A percentile compares a stretch with the other conserved stretches of the same genome.
These are phyloP conservation scores for Dissophora globulifera DNA, from an alignment of 192 early-diverging fungal species.

Conservation along the genomic window DNA sequence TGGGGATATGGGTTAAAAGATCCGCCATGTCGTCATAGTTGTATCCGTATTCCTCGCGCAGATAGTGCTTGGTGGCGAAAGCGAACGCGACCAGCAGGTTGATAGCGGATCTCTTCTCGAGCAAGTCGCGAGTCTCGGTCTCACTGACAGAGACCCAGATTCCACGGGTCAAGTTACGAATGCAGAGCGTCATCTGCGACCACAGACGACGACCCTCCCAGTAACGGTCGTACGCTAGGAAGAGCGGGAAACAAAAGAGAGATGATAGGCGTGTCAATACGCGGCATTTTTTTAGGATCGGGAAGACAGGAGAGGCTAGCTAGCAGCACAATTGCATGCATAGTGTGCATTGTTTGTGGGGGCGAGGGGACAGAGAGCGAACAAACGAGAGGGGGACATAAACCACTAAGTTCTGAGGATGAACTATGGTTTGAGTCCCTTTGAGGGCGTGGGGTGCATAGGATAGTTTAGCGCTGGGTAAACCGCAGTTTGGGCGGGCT, in stretches of 20 bases:
- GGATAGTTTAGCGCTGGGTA: too few relatives aligned
- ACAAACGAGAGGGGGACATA: too few relatives aligned
- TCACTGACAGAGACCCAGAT: conserved; percentile 78
- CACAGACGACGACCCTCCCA: conserved; percentile 91
- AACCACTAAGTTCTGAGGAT: too few relatives aligned
- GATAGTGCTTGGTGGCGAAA: conserved; percentile 83
- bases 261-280: too few relatives aligned
- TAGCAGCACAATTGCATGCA: too few relatives aligned
- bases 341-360: too few relatives aligned
- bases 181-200: conserved; percentile 72
- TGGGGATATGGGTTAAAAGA: conserved; percentile 70
- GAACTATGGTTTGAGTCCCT: too few relatives aligned
- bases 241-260: conserved; percentile 46
- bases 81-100: conserved; percentile 84
- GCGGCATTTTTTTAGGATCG: too few relatives aligned
- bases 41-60: conserved; percentile 78
- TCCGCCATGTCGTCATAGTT: conserved; percentile 77
- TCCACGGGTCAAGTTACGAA: conserved; percentile 82
- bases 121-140: conserved; percentile 61
- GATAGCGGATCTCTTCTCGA: conserved; percentile 76
- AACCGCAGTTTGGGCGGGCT: too few relatives aligned
- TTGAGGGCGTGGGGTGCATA: too few relatives aligned
- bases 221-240: conserved; percentile 77
- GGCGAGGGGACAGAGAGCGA: too few relatives aligned
- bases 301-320: conserved; percentile 7